Base-by-base conservation (phyloP, 345 rosid species). In the Syzygium oleosum region DNA sequence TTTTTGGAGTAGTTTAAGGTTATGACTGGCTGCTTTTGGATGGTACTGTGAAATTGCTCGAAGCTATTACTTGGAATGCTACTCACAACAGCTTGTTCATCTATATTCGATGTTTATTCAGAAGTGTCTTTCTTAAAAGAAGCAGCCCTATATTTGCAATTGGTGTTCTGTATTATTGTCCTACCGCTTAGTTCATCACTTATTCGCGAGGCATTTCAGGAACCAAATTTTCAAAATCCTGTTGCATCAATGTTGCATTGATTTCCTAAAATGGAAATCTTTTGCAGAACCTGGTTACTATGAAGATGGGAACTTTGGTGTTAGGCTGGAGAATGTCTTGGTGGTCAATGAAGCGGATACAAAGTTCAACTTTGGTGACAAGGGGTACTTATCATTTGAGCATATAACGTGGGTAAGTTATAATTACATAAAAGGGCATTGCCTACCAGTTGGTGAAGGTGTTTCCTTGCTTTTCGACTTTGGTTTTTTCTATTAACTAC, bases 371-470 rank as follows among this genome's bases (percentile, higher is more conserved):
- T 98, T 98, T 56, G 99, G 98, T 11, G 98, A 93, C 85, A 97
- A 96, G 91, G 99, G 98, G 73, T 98, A 96, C 93, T 91, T 98
- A 90, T 88, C 92, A 27, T 95, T 98, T 51, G 99, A 98, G 92
- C 99, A 97, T 86, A 97, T 97, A 90, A 98, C 99, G 77, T 98
- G 99, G 99, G 99, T 98, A 94, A 90, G 94, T 89, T 52, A 13
- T 73, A 34, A 34, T 34, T 17, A 68, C 25, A 34, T 34, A 34
- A 38, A 68, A 34, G 46, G 25, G 43, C 9, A 68, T 68, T 9
- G 13, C 80, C 80, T 19, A 34, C 80, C 49, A 34, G 23, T 34
- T 73, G 80, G 46, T 34, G 80, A 19, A 17, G 49, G 80, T 19
- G 14, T 68, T 68, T 38, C 80, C 46, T 34, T 34, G 46, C 80